These are phyloP conservation scores for Fusarium tricinctum DNA, from an alignment of 2,329 filamentous ascomycete genomes.

Conservation along the genomic window DNA sequence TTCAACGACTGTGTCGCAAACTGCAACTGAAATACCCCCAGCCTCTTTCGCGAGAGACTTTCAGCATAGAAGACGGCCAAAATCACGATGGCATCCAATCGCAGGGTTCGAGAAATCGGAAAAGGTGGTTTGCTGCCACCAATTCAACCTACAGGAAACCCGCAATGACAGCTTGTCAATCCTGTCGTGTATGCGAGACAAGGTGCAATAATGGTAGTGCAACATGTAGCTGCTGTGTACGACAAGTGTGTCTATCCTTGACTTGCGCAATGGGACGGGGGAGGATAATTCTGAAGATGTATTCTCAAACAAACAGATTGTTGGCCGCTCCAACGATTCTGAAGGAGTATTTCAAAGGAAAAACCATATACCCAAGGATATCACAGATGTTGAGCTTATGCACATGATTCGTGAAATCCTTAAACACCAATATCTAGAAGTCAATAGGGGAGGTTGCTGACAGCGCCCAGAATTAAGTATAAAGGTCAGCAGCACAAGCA, in stretches of 20 bases:
- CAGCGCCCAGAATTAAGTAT: neutral
- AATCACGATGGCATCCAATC: constrained; percentile 1
- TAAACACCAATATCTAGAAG: constrained; percentile 2
- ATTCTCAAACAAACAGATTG: constrained; percentile 14
- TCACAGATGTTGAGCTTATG: too few relatives aligned
- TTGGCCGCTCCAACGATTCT: constrained; percentile 18
- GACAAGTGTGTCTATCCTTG: constrained; percentile 16
- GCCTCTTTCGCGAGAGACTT: neutral
- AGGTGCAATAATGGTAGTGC: constrained; percentile 36
- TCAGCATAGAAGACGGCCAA: neutral
- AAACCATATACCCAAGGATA: too few relatives aligned
- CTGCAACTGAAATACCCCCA: neutral
- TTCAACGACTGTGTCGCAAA: neutral
- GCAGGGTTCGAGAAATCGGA: neutral
- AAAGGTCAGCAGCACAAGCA: neutral
- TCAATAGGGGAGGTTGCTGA: constrained; percentile 1
- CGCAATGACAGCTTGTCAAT: constrained; percentile 27
- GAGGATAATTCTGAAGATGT: neutral
- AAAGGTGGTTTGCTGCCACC: constrained; percentile 1
- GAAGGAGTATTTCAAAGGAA: constrained; percentile 14
- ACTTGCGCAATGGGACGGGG: neutral
- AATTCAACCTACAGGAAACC: constrained; percentile 29
- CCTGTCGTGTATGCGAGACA: constrained; percentile 34
- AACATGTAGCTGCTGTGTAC: constrained; percentile 26
- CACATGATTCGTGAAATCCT: too few relatives aligned